phyloP scores from a whole-genome alignment of 768 basidiomycete genomes.

The Mycena vulgaris region DNA sequence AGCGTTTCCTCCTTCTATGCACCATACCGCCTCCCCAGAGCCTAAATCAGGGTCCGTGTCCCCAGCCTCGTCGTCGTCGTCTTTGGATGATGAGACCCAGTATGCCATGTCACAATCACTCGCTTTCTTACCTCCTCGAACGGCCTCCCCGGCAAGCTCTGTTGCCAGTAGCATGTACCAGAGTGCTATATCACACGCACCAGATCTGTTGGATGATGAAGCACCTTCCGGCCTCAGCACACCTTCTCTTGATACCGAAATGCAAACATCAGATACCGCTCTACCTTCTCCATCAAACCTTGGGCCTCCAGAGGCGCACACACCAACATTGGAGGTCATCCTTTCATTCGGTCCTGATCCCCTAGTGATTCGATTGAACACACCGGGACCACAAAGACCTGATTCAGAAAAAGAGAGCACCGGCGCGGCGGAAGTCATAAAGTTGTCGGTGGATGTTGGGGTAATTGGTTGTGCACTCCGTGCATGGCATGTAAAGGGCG shows the following conservation, averaged over 20 bases:
- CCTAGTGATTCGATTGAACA: constrained; percentile 68
- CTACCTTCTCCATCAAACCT: constrained; percentile 10
- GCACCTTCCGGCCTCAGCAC: constrained; percentile 26
- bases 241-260: constrained; percentile 32
- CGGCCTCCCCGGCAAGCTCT: constrained; percentile 62
- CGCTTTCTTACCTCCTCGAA: constrained; percentile 67
- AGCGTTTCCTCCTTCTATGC: constrained; percentile 30
- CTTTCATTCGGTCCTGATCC: constrained; percentile 77
- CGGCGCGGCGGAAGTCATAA: constrained; percentile 49
- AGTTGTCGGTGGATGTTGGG: constrained; percentile 62
- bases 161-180: constrained; percentile 82
- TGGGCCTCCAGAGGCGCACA: constrained; percentile 45
- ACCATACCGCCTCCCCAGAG: constrained; percentile 44
- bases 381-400: constrained; percentile 41
- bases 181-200: constrained; percentile 70
- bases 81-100: constrained; percentile 76
- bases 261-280: constrained; percentile 10
- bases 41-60: constrained; percentile 53
- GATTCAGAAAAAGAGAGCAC: constrained; percentile 16
- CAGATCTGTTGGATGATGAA: constrained; percentile 32
- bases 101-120: constrained; percentile 85
- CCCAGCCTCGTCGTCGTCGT: constrained; percentile 69
- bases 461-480: constrained; percentile 69
- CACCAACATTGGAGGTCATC: constrained; percentile 55
- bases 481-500: constrained; percentile 68